Percentiles rank a stretch among this genome's conserved stretches.
Evolutionary conservation across 2,329 filamentous ascomycete genomes (phyloP).

Genomic region (Seiridium cupressi): DNA sequence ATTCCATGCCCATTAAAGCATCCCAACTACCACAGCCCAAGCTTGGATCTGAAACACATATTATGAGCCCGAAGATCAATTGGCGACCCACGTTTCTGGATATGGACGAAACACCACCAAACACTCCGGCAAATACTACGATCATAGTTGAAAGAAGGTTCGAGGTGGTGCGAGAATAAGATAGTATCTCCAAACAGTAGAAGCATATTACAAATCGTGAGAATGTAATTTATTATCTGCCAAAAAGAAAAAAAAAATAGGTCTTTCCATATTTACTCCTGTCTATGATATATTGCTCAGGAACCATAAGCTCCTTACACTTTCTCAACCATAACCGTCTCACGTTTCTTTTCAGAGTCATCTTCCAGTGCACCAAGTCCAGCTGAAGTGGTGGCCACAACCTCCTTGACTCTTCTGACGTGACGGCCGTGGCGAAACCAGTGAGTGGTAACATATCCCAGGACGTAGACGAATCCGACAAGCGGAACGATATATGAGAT

Average conservation of each 20-base stretch:
- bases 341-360: slow-evolving; percentile 1
- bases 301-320: neutral
- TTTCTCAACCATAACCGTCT: neutral
- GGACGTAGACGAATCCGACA: slow-evolving; percentile 30
- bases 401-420: slow-evolving; percentile 29
- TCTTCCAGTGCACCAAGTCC: neutral
- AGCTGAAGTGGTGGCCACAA: slow-evolving; percentile 14
- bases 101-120: neutral
- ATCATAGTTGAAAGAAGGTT: neutral
- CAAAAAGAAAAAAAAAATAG: neutral
- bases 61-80: neutral
- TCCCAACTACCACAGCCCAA: neutral
- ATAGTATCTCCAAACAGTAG: neutral
- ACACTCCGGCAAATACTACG: too few relatives aligned
- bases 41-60: neutral
- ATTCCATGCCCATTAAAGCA: neutral
- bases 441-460: slow-evolving; percentile 19
- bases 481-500: slow-evolving; percentile 43
- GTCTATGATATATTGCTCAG: too few relatives aligned
- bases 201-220: neutral
- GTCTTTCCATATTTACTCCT: too few relatives aligned
- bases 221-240: neutral
- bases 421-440: slow-evolving; percentile 29
- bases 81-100: neutral
- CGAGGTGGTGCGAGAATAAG: slow-evolving; percentile 1